A percentile compares a stretch with the other conserved stretches of the same genome.
Evolutionary conservation across 73 alveolate species (phyloP).

Genomic region (Paramecium tetraurelia): DNA sequence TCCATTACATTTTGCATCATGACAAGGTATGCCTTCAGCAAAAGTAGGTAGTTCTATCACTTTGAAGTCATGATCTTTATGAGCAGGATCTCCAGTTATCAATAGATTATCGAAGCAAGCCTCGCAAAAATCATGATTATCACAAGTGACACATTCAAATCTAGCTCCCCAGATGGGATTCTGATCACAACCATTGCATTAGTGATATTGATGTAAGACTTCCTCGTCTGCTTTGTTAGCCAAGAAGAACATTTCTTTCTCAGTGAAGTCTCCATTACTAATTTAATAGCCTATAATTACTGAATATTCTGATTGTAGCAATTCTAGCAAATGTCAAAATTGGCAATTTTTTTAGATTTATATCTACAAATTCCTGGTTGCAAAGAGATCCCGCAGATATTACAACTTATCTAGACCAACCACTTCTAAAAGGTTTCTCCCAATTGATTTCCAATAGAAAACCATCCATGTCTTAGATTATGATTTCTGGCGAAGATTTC

Average conservation of each 20-base stretch:
- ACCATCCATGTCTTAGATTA: conserved; percentile 87
- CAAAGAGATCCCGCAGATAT: conserved; percentile 65
- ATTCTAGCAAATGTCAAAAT: conserved; percentile 74
- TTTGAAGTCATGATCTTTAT: conserved; percentile 69
- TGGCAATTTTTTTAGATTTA: conserved; percentile 71
- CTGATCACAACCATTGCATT: conserved; percentile 81
- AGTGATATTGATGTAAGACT: conserved; percentile 81
- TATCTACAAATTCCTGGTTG: conserved; percentile 68
- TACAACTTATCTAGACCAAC: conserved; percentile 75
- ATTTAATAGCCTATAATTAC: neutral
- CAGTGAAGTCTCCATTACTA: conserved; percentile 56
- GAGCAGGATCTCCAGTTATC: neutral
- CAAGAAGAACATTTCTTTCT: conserved; percentile 63
- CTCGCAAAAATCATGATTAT: conserved; percentile 84
- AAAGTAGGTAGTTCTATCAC: conserved; percentile 80
- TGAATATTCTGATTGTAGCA: conserved; percentile 48
- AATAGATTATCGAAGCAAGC: conserved; percentile 62
- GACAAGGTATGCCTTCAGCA: conserved; percentile 84
- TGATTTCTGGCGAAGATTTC: conserved; percentile 91
- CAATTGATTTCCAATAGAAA: conserved; percentile 81
- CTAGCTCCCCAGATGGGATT: conserved; percentile 92
- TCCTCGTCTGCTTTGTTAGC: conserved; percentile 77
- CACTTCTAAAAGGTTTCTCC: conserved; percentile 85
- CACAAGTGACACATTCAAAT: conserved; percentile 80
- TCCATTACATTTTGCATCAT: conserved; percentile 73